Conservation (phyloP, 768 basidiomycete species). For the Paxillus rubicundulus region DNA sequence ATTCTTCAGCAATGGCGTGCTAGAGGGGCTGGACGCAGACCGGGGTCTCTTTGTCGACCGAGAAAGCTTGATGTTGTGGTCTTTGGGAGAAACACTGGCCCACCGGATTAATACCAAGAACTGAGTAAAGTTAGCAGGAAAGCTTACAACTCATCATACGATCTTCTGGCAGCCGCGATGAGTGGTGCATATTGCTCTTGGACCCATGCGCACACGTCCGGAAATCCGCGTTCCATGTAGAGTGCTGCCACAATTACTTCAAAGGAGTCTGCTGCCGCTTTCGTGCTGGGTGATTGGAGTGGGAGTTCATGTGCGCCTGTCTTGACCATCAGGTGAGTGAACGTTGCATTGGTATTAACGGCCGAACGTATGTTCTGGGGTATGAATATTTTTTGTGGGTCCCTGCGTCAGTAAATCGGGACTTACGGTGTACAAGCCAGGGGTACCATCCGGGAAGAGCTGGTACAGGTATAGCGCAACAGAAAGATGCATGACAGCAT, state of each 20-base stretch:
- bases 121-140: background rate
- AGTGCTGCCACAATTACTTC: slow-evolving; percentile 47
- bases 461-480: slow-evolving; percentile 40
- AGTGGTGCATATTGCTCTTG: slow-evolving; percentile 38
- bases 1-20: slow-evolving; percentile 19
- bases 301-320: slow-evolving; percentile 26
- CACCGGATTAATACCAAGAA: slow-evolving; percentile 6
- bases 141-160: slow-evolving; percentile 27
- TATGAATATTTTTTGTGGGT: background rate
- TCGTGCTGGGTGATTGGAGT: slow-evolving; percentile 25
- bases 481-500: slow-evolving; percentile 44
- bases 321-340: slow-evolving; percentile 38
- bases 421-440: slow-evolving; percentile 37
- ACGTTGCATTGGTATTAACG: slow-evolving; percentile 36
- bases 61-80: background rate
- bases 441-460: slow-evolving; percentile 30
- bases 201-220: slow-evolving; percentile 39
- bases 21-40: slow-evolving; percentile 1
- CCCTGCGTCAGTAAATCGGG: background rate
- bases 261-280: slow-evolving; percentile 45
- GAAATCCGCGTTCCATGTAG: slow-evolving; percentile 39
- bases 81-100: slow-evolving; percentile 11
- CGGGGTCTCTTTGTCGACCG: slow-evolving; percentile 15
- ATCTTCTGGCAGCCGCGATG: slow-evolving; percentile 30
- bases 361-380: slow-evolving; percentile 23